Evolutionary conservation across 345 rosid genomes (phyloP), one percentile per base, ranked within the genome.

Genomic region (Eucalyptus sp.): DNA sequence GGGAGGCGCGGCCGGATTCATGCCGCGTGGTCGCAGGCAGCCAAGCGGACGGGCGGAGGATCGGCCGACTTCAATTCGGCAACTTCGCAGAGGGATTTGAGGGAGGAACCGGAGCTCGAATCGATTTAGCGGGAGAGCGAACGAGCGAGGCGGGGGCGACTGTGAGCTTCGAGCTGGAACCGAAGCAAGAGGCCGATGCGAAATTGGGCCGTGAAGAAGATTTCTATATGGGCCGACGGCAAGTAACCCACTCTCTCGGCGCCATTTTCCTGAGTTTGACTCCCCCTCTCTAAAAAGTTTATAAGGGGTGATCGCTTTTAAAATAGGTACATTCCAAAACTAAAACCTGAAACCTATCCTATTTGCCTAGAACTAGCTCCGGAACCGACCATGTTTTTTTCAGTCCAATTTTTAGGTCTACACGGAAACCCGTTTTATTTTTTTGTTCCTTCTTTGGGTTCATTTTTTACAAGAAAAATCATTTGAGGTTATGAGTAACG

Each of bases 231-330:
- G 83, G 25, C 44, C 81, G 44, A 33, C 3, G 10, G 79, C 12
- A 0, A 33, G 24, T 33, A 10, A 71, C 81, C 81, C 44, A 18
- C 81, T 33, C 13, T 37, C 22, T 18, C 81, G 25, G 58, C 25
- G 46, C 24, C 81, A 71, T 71, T 33, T 33, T 33, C 8, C 79
- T 31, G 79, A 31, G 41, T 66, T 66, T 52, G 24, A 18, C 10
- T 52, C 58, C 10, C 24, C 2, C 24, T 7, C 24, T 18, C 25
- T 52, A 1, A 20, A 52, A 20, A 52, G 58, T 52, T 52, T 8
- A 0, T 52, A 2, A 8, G 24, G 2, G 58, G 4, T 2, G 58
- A 0, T 0, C 0, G 58, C 58, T 52, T 52, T 18, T 0, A 52
- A 18, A 52, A 0, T 18, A 52, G 56, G 0, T 52, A 3, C 3